Evolutionary conservation across 169 alveolate species (phyloP).

Genomic region (Cryptosporidium baileyi): DNA sequence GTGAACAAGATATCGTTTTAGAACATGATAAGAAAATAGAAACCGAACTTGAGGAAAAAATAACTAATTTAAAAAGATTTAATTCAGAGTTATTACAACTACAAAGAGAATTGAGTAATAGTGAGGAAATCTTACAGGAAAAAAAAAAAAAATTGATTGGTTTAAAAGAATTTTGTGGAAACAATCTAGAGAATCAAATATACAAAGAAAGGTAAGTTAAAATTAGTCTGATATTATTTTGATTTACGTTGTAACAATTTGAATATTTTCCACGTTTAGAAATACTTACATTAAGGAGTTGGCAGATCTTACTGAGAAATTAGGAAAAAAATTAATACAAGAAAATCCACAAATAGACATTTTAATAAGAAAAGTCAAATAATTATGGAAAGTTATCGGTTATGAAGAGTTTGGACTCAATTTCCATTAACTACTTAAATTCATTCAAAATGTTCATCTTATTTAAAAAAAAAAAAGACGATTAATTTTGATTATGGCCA

Average conservation of each 20-base stretch:
- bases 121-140: background rate
- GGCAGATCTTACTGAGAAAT: conserved; percentile 19
- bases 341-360: conserved; percentile 28
- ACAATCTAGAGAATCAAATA: background rate
- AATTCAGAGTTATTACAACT: conserved; percentile 13
- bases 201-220: background rate
- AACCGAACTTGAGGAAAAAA: background rate
- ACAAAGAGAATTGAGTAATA: conserved; percentile 42
- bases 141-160: background rate
- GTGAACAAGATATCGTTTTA: background rate
- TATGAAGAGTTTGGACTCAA: background rate
- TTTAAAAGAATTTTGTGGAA: background rate
- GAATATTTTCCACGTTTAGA: background rate
- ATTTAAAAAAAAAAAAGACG: too few relatives aligned
- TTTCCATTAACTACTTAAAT: too few relatives aligned
- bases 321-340: conserved; percentile 37
- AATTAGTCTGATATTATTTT: background rate
- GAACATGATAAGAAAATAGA: background rate
- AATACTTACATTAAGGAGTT: background rate
- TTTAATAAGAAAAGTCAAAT: conserved; percentile 6
- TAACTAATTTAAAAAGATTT: background rate
- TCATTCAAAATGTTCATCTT: too few relatives aligned
- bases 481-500: conserved; percentile 63
- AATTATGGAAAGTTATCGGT: background rate
- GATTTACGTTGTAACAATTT: background rate